Percentiles rank a stretch among this genome's conserved stretches.
Conservation (phyloP, 306 rosid species). For the Castanea sativa region DNA sequence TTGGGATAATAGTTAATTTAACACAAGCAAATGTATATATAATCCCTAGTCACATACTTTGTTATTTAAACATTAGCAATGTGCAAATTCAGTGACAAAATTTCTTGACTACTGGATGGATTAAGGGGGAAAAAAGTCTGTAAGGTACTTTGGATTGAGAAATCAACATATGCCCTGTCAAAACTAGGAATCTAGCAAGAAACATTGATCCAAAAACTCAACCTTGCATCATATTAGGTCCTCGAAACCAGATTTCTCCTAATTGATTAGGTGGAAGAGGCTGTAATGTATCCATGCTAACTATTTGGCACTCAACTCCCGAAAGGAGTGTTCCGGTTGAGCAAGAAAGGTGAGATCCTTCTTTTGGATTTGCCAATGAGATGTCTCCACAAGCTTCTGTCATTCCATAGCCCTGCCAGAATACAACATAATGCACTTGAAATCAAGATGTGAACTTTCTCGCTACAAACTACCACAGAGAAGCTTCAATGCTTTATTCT, state of each 20-base stretch:
- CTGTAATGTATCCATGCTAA: conserved; percentile 22
- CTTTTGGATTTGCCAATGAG: conserved; percentile 23
- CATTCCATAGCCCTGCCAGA: conserved; percentile 50
- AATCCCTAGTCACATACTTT: too few species aligned
- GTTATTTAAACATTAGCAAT: too few species aligned
- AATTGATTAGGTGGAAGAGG: conserved; percentile 41
- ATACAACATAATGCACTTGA: not conserved
- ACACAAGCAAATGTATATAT: too few species aligned
- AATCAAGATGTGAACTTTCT: not conserved
- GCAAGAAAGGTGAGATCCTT: conserved; percentile 19
- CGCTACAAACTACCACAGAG: rapidly evolving
- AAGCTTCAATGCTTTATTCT: too few species aligned
- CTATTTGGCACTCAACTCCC: conserved; percentile 31
- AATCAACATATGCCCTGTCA: too few species aligned
- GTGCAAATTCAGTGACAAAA: too few species aligned
- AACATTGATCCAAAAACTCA: not conserved
- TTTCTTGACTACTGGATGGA: too few species aligned
- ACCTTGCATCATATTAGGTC: conserved; percentile 50
- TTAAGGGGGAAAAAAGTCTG: too few species aligned
- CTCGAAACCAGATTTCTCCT: conserved; percentile 44
- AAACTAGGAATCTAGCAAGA: not conserved
- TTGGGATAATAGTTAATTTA: too few species aligned
- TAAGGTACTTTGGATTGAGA: too few species aligned
- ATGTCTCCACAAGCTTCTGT: conserved; percentile 41
- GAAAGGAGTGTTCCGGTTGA: conserved; percentile 37